These are phyloP conservation scores for Tanacetum coccineum DNA, from an alignment of 129 eudicot genomes.

Conservation along the genomic window DNA sequence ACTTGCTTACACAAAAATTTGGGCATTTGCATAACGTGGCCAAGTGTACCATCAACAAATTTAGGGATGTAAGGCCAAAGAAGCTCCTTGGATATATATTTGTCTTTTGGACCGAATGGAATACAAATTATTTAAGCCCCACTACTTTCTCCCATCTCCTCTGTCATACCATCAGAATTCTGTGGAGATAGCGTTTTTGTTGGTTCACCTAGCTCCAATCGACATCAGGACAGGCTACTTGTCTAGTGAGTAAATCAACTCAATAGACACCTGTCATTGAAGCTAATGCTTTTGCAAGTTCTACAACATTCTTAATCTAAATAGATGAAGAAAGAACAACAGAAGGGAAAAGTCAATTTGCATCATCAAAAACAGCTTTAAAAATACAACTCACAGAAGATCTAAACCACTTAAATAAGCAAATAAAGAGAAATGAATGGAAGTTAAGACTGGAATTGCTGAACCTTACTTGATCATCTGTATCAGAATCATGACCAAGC, in stretches of 20 bases:
- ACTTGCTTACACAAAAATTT: conserved; percentile 95
- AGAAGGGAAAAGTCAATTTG: too few relatives aligned
- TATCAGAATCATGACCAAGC: conserved; percentile 99
- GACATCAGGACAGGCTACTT: conserved; percentile 94
- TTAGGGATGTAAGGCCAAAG: conserved; percentile 95
- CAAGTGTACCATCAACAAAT: conserved; percentile 95
- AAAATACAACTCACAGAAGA: background rate
- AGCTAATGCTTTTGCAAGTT: conserved; percentile 96
- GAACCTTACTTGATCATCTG: conserved; percentile 95
- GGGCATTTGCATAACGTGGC: conserved; percentile 83
- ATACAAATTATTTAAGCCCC: conserved; percentile 92
- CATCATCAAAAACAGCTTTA: background rate
- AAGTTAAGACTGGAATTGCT: too few relatives aligned
- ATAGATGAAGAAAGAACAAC: conserved; percentile 16
- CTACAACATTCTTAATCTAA: conserved; percentile 93
- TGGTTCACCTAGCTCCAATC: conserved; percentile 98
- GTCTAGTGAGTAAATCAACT: conserved; percentile 92
- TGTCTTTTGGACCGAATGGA: conserved; percentile 88
- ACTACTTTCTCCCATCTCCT: conserved; percentile 90
- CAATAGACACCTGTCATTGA: conserved; percentile 99
- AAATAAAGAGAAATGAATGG: background rate
- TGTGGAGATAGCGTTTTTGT: conserved; percentile 81
- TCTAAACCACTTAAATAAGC: conserved; percentile 9
- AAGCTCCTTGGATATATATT: conserved; percentile 81
- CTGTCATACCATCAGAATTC: conserved; percentile 52